Conservation (phyloP, 2,329 filamentous ascomycete genomes). For the Aspergillus hortae region DNA sequence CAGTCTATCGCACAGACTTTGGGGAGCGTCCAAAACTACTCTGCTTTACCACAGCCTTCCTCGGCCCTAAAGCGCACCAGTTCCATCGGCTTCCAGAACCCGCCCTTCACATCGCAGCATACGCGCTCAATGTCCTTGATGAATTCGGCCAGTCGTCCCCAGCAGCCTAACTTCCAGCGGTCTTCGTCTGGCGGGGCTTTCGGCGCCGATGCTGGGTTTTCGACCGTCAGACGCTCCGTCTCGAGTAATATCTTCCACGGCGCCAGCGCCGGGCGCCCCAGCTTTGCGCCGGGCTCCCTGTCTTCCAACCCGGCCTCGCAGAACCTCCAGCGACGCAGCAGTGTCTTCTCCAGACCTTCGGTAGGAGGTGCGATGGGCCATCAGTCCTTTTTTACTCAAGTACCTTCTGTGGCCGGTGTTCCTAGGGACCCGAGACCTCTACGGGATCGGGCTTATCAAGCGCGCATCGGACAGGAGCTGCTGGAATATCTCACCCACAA, state of each 20-base stretch:
- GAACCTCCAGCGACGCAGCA: conserved; percentile 67
- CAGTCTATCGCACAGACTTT: conserved; percentile 58
- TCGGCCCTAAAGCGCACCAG: conserved; percentile 93
- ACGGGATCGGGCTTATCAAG: conserved; percentile 74
- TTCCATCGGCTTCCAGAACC: conserved; percentile 64
- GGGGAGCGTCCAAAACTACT: conserved; percentile 76
- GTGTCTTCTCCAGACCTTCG: conserved; percentile 74
- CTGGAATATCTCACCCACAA: conserved; percentile 88
- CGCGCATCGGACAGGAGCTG: conserved; percentile 80
- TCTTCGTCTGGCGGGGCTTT: conserved; percentile 72
- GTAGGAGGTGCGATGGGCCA: conserved; percentile 62
- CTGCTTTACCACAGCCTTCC: conserved; percentile 81
- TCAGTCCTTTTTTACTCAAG: conserved; percentile 93
- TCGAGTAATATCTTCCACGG: conserved; percentile 63
- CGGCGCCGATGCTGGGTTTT: conserved; percentile 72
- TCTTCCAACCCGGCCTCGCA: conserved; percentile 52
- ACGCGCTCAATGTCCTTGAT: conserved; percentile 82
- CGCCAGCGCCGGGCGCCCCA: conserved; percentile 63
- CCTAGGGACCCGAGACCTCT: conserved; percentile 83
- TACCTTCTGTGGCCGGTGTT: conserved; percentile 74
- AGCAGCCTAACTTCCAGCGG: conserved; percentile 81
- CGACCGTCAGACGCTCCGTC: conserved; percentile 77
- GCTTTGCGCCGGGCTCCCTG: conserved; percentile 61
- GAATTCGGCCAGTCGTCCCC: conserved; percentile 77
- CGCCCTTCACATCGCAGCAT: conserved; percentile 67